Evolutionary conservation across 257 asterid genomes (phyloP).

Genomic region (Lantana camara): DNA sequence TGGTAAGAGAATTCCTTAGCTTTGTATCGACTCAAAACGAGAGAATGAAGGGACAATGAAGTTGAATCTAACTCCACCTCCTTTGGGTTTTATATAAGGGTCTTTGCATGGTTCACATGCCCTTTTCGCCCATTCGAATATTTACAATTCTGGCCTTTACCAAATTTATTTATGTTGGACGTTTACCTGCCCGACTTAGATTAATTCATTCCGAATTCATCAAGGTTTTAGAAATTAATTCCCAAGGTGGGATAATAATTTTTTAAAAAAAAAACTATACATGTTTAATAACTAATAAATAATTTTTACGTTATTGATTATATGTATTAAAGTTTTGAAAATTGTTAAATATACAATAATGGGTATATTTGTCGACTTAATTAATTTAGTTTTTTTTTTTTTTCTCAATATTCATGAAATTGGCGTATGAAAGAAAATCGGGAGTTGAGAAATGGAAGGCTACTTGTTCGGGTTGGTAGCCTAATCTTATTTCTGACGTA

Average conservation of each 20-base stretch:
- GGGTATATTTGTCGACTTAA: constrained; percentile 30
- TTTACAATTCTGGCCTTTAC: constrained; percentile 38
- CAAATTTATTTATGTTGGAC: constrained; percentile 27
- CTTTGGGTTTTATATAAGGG: constrained; percentile 34
- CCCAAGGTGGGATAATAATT: not conserved
- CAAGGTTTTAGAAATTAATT: constrained; percentile 20
- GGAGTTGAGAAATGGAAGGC: constrained; percentile 54
- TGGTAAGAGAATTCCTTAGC: constrained; percentile 24
- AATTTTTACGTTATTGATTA: no score
- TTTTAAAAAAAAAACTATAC: not conserved
- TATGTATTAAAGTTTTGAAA: no score
- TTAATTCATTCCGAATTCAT: not conserved
- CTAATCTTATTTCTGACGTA: constrained; percentile 53
- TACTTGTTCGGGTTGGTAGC: constrained; percentile 71
- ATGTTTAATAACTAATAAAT: no score
- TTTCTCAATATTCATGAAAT: not conserved
- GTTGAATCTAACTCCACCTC: constrained; percentile 48
- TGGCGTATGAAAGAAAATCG: constrained; percentile 30
- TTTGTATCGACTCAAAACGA: constrained; percentile 46
- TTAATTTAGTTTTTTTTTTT: not conserved
- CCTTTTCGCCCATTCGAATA: constrained; percentile 38
- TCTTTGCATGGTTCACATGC: constrained; percentile 57
- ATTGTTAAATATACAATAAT: constrained; percentile 20
- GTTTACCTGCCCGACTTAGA: constrained; percentile 25
- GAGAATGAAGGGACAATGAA: constrained; percentile 55